Base-by-base conservation (phyloP, 2,329 filamentous ascomycete species). In the Lizonia empirigonia region DNA sequence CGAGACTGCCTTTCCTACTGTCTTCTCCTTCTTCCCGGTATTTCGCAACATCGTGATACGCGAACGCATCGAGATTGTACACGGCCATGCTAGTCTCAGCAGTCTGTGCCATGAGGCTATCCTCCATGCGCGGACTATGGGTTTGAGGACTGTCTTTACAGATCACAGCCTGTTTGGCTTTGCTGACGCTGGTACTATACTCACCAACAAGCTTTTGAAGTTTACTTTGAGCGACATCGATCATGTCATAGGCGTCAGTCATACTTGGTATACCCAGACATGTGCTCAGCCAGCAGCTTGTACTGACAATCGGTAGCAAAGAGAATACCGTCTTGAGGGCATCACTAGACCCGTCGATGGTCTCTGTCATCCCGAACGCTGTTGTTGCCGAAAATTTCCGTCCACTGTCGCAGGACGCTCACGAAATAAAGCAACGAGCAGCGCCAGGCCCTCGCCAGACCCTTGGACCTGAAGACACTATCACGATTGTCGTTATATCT, bases 11-110 rank as follows among this genome's bases (percentile, higher is more conserved):
- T 93, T 99, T 67, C 94, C 94, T 0, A 97, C 95, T 5, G 91
- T 99, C 68, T 97, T 97, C 78, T 97, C 93, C 23, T 97, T 96
- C 78, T 99, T 99, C 65, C 94, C 95, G 8, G 86, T 97, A n/a
- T 92, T 99, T 67, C 87, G 94, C 50, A 96, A 97, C 64, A 97
- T 99, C 64, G 85, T 97, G 56, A 89, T 99, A 55, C 86, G 94
- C 36, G 94, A 99, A 75, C 85, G 87, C 54, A 97, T 99, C 62
- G 89, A 97, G 73, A 99, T 99, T 64, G 92, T 99, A 0, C 94
- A 99, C 71, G 94, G 93, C n/a, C 94, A 99, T 78, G 93, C 84
- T 24, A 96, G 91, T 70, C 80, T 99, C 55, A 97, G 91, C 74
- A 96, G 87, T 70, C 81, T 99, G 41, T 97, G 93, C 69, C 90